Base-by-base conservation (phyloP, 2,329 filamentous ascomycete species). In the Davidsoniella virescens region DNA sequence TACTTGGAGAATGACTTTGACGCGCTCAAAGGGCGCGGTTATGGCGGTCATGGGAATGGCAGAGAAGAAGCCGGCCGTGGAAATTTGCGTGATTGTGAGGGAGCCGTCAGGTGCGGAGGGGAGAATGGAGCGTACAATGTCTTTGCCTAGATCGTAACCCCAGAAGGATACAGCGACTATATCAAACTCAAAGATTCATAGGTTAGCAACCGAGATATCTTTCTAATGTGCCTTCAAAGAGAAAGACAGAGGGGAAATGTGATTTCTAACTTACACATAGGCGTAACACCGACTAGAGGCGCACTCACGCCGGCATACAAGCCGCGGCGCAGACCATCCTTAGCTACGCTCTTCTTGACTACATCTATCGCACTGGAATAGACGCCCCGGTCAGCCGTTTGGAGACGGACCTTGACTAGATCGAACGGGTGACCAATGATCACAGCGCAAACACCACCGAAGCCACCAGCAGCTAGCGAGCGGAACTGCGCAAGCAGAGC, bases 21-120 rank as follows among this genome's bases (percentile, higher is more conserved):
- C 87, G 61, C 92, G 90, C 74, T 98, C 92, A 64, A 98, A 96
- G 54, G 92, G 92, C 4, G 92, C 92, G n/a, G 92, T 96, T 70
- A 98, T 95, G 66, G 86, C 68, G 3, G 92, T 98, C 87, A 94
- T 94, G 60, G 92, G 92, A 54, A 98, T 84, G 54, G 92, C 92
- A 62, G 86, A 94, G 76, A 98, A 93, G 78, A 95, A 95, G 56
- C 92, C 92, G 12, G 92, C 92, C 36, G 86, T 77, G 33, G 86
- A 92, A 67, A 93, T 80, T 66, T 98, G 92, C 41, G 72, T 83
- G 61, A 95, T 87, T 53, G 80, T 79, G 68, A 85, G 86, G 48
- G 76, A 70, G 65, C 86, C 78, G 57, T 80, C 70, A 49, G 82
- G 78, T 52, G 81, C 78, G 14, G 74, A 72, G 25, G 72, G 71